A percentile compares a stretch with the other conserved stretches of the same genome.
Evolutionary conservation across 306 rosid species (phyloP).

Genomic region (Inga oerstediana): DNA sequence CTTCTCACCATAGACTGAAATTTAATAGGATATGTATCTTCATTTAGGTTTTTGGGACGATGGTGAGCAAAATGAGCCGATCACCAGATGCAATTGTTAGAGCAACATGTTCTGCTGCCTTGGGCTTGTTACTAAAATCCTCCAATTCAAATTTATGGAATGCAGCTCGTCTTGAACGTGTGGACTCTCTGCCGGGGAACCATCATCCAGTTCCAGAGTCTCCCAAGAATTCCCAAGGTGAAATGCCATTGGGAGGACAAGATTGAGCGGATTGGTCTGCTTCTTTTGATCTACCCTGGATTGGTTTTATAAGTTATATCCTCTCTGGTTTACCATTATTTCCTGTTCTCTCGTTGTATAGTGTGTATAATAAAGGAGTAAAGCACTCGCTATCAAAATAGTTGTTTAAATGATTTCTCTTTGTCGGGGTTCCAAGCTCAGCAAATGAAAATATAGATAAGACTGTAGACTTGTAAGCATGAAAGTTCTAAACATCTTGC

Average conservation of each 20-base stretch:
- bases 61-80: constrained; percentile 78
- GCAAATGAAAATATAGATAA: background rate
- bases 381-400: background rate
- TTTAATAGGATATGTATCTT: constrained; percentile 34
- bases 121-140: constrained; percentile 83
- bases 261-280: background rate
- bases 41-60: constrained; percentile 69
- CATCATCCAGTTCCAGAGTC: constrained; percentile 36
- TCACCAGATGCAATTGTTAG: constrained; percentile 84
- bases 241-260: constrained; percentile 4
- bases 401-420: background rate
- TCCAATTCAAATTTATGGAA: constrained; percentile 66
- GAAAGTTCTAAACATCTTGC: background rate
- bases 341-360: background rate
- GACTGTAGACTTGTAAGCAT: background rate
- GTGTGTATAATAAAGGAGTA: background rate
- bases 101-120: constrained; percentile 83
- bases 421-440: background rate
- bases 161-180: constrained; percentile 53
- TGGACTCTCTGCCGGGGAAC: constrained; percentile 47
- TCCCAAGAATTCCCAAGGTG: constrained; percentile 10
- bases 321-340: background rate
- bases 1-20: constrained; percentile 15
- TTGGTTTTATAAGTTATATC: constrained; percentile 9
- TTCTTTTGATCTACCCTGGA: background rate